Base-by-base conservation (phyloP, 441 rosid species). In the Biscutella auriculata region DNA sequence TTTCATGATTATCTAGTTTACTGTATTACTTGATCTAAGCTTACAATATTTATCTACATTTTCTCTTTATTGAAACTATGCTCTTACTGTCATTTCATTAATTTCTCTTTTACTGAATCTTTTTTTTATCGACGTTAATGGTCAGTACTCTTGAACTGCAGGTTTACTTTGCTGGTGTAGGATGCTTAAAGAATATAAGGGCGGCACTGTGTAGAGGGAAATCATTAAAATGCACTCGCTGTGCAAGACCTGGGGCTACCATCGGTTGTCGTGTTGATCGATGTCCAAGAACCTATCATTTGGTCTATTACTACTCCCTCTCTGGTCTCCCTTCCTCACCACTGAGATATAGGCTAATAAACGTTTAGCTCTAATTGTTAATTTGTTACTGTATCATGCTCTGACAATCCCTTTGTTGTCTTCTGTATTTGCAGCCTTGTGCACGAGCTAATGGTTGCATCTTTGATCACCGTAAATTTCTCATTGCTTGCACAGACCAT, bases 91-190 rank as follows among this genome's bases (percentile, higher is more conserved):
- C 16, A 52, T 52, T 43, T 59, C 12, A 23, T 67, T 35, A 13
- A 3, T 60, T 37, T 62, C 59, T 40, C 12, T 57, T 61, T 40
- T 54, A 29, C 47, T 49, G 37, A 33, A 34, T 8, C 13, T 5
- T 32, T 54, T 44, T 66, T 35, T 43, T 33, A 51, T 70, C 27
- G 58, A 39, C 49, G 25, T 44, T 19, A 33, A 63, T 70, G 16
- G 32, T 50, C 33, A 19, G 21, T 61, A 70, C 50, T 72, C 70
- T 55, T 9, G 68, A 9, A 60, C 49, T 73, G 65, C 76, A 93
- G 99, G 99, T 93, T 53, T 93, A 89, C 69, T 93, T 93, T 79
- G 99, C 99, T 69, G 96, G 97, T 53, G 76, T 93, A 75, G 99
- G 97, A 53, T 67, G 87, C 85, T 81, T 93, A 71, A 93, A 87